A percentile compares a stretch with the other conserved stretches of the same genome.
Evolutionary conservation across 192 early-diverging fungal genomes (phyloP).

Genomic region (Oehlia diaphana): DNA sequence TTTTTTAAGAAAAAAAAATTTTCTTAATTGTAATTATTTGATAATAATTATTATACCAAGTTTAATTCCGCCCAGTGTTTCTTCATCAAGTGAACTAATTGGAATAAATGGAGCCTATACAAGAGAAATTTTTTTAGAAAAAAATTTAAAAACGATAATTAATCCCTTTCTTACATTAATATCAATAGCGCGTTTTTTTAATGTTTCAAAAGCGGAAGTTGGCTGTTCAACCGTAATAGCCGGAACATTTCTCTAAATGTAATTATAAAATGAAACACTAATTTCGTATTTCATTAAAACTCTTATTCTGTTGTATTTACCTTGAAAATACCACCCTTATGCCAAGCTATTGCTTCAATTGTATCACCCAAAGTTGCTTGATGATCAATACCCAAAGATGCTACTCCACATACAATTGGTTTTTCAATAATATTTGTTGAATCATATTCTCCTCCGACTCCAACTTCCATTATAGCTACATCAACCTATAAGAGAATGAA

Average conservation of each 20-base stretch:
- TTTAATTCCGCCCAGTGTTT: slow-evolving; percentile 33
- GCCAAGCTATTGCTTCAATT: slow-evolving; percentile 75
- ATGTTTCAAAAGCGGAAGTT: slow-evolving; percentile 62
- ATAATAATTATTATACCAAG: slow-evolving; percentile 36
- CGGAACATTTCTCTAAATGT: slow-evolving; percentile 56
- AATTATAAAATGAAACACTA: not conserved
- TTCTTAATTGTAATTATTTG: not conserved
- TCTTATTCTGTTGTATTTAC: not conserved
- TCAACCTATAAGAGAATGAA: slow-evolving; percentile 54
- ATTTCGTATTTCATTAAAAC: not conserved
- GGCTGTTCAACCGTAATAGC: slow-evolving; percentile 73
- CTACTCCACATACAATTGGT: slow-evolving; percentile 78
- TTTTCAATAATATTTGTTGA: slow-evolving; percentile 75
- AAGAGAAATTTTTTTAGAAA: not conserved
- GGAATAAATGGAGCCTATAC: slow-evolving; percentile 43
- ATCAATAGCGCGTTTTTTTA: slow-evolving; percentile 70
- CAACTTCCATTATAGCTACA: slow-evolving; percentile 79
- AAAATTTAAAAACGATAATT: not conserved
- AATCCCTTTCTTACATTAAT: slow-evolving; percentile 45
- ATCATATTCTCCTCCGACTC: slow-evolving; percentile 84
- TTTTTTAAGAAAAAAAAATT: not conserved
- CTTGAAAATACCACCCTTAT: slow-evolving; percentile 87
- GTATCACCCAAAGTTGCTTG: slow-evolving; percentile 69
- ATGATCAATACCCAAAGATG: slow-evolving; percentile 81
- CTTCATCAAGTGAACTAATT: slow-evolving; percentile 29